These are phyloP conservation scores for Solanum hybrid DNA, from an alignment of 305 asterid species.

Conservation along the genomic window DNA sequence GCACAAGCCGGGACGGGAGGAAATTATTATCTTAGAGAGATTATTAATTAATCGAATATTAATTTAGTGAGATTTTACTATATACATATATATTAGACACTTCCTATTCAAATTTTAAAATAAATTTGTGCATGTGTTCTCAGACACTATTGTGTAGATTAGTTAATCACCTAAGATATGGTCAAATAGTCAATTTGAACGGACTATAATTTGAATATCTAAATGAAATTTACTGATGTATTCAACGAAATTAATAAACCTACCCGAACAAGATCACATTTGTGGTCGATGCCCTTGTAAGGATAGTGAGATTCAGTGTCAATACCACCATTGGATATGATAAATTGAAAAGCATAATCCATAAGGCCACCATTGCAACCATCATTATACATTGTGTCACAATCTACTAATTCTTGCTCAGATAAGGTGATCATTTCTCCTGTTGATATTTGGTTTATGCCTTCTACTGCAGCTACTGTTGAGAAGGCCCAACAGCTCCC, in stretches of 20 bases:
- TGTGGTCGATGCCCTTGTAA: not conserved
- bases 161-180: not conserved
- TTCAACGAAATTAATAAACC: too few species aligned
- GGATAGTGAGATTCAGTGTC: not conserved
- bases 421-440: not conserved
- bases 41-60: too few species aligned
- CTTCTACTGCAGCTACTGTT: constrained; percentile 7
- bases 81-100: not conserved
- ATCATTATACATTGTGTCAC: not conserved
- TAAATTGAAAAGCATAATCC: not conserved
- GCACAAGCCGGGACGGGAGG: too few species aligned
- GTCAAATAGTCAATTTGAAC: not conserved
- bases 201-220: not conserved
- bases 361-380: constrained; percentile 3
- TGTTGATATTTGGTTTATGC: not conserved
- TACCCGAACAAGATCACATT: not conserved
- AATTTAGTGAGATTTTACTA: too few species aligned
- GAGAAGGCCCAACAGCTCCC: constrained; percentile 6
- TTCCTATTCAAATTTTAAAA: not conserved
- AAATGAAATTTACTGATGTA: not conserved
- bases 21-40: too few species aligned
- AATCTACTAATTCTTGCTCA: constrained; percentile 5
- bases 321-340: not conserved
- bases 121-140: not conserved
- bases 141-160: not conserved